Evolutionary conservation across 2,329 filamentous ascomycete species (phyloP), one percentile per base, ranked within the genome.

Genomic region (Scleromitrula shiraiana): DNA sequence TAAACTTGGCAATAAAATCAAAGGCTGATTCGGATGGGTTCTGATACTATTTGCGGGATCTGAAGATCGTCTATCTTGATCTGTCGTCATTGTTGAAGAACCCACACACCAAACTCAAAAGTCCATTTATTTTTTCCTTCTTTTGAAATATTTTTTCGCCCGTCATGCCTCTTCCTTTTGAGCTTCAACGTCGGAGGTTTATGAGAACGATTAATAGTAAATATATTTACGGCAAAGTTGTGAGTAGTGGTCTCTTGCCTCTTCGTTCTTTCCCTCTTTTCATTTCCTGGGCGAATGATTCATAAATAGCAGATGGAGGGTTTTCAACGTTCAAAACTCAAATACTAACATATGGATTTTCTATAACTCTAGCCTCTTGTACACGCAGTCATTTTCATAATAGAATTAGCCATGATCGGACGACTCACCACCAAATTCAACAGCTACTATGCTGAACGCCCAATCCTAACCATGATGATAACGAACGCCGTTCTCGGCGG

Each of bases 391-490:
- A 78, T 96, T 54, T 85, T 95, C 66, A 67, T 96, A 37, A 77
- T 95, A 68, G 85, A 98, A 70, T 87, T 97, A 81, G 82, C 81
- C 50, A 82, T 95, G 66, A 78, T 91, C 53, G 86, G 84, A 57
- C 78, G 93, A 56, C 72, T 98, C 47, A 82, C 83, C 38, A 78
- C 87, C 60, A 87, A 88, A 64, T 98, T 95, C 75, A 96, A 95
- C 70, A 77, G 81, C 57, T 95, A 94, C 72, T 98, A 97, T 77
- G 83, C 88, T 57, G 83, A 89, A 64, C 85, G 87, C 63, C 93
- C 91, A 86, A 87, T 98, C 35, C 79, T 98, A 62, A 98, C 93
- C 53, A 98, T 95, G 69, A 98, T 98, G 91, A 88, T 96, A 64
- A 95, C 91, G 66, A 98, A 98, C 71, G 87, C 93, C 57, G 84